These are phyloP conservation scores for Acacia crassicarpa DNA, from an alignment of 306 rosid genomes.

Conservation along the genomic window DNA sequence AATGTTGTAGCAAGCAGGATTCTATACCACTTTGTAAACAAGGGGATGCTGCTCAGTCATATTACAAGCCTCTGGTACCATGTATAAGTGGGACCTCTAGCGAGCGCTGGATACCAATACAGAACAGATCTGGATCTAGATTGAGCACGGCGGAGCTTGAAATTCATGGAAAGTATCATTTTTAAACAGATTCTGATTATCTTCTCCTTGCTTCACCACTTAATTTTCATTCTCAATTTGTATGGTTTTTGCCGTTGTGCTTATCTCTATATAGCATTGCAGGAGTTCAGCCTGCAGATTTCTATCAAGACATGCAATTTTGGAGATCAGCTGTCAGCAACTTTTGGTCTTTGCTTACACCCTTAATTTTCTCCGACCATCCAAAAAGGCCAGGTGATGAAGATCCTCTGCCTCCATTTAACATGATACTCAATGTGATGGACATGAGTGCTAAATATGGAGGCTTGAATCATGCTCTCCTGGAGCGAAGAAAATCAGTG, in stretches of 20 bases:
- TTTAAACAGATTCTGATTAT: not conserved
- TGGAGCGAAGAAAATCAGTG: constrained; percentile 72
- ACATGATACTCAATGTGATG: constrained; percentile 91
- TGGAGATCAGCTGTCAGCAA: constrained; percentile 74
- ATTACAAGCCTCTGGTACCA: constrained; percentile 74
- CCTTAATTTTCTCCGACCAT: constrained; percentile 97
- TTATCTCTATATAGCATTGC: constrained; percentile 44
- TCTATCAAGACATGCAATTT: constrained; percentile 67
- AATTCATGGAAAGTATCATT: constrained; percentile 87
- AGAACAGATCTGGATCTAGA: constrained; percentile 70
- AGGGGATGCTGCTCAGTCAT: constrained; percentile 59
- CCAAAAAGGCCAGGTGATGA: constrained; percentile 99
- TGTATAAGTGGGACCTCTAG: constrained; percentile 85
- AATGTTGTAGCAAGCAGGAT: constrained; percentile 57
- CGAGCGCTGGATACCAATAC: constrained; percentile 87
- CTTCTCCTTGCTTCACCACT: constrained; percentile 4
- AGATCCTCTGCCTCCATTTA: constrained; percentile 70
- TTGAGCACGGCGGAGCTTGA: constrained; percentile 69
- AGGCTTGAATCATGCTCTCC: constrained; percentile 71
- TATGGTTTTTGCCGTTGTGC: constrained; percentile 10
- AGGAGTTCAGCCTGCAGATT: constrained; percentile 88
- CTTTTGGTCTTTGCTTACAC: constrained; percentile 95
- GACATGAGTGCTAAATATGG: constrained; percentile 90
- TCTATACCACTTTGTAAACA: constrained; percentile 63
- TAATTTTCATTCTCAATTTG: constrained; percentile 32